A percentile compares a stretch with the other conserved stretches of the same genome.
Conservation (phyloP, 2,329 filamentous ascomycete species). For the Colletotrichum sp. region DNA sequence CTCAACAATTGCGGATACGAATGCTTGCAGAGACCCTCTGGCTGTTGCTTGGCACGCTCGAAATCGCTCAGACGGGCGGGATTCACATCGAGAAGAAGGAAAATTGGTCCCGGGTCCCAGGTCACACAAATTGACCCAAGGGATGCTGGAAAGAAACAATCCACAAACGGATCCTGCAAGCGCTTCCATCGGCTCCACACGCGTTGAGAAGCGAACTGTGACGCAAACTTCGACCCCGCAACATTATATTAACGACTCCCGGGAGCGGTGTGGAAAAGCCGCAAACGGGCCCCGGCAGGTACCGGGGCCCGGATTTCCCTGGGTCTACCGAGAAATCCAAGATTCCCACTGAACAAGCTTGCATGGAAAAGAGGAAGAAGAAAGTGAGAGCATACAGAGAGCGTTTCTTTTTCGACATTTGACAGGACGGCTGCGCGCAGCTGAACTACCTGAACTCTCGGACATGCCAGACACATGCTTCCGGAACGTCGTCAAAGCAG, state of each 20-base stretch:
- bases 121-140: not conserved
- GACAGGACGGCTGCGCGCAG: not conserved
- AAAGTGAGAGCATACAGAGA: not conserved
- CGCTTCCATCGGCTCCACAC: not conserved
- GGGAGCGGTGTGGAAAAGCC: not conserved
- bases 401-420: not conserved
- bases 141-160: not conserved
- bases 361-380: not conserved
- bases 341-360: slow-evolving; percentile 2
- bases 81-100: not conserved
- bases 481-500: not conserved
- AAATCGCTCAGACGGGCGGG: not conserved
- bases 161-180: not conserved
- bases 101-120: not conserved
- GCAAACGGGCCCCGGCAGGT: not conserved
- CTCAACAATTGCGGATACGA: slow-evolving; percentile 9
- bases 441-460: not conserved
- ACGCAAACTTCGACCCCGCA: not conserved
- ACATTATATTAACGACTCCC: not conserved
- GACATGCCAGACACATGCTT: not conserved
- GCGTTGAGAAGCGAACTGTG: not conserved
- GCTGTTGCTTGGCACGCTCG: not conserved
- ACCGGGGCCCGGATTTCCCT: not conserved
- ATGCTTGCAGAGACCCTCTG: not conserved
- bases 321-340: not conserved